Evolutionary conservation across 352 stramenopile species (phyloP).

Genomic region (Phytophthora multivora): DNA sequence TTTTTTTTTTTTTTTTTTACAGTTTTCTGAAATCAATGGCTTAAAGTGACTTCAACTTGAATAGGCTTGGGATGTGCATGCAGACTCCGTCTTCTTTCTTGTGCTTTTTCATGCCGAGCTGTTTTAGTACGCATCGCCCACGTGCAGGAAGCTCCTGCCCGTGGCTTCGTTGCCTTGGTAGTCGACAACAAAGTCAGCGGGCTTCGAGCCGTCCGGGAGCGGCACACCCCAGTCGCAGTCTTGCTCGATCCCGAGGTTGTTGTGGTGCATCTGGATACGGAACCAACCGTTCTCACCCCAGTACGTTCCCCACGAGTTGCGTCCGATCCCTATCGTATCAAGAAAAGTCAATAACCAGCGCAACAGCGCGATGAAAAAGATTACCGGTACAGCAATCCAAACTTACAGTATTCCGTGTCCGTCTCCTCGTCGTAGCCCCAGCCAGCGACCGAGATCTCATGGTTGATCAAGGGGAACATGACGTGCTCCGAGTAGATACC

Average conservation of each 20-base stretch:
- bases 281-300: constrained; percentile 95
- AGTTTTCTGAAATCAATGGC: constrained; percentile 7
- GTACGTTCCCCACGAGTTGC: constrained; percentile 93
- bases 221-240: constrained; percentile 91
- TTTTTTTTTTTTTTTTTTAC: constrained; percentile 3
- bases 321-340: constrained; percentile 71
- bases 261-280: constrained; percentile 89
- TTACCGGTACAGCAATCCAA: background rate
- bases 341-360: constrained; percentile 5
- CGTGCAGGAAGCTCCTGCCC: constrained; percentile 23
- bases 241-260: constrained; percentile 90
- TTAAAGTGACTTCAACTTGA: constrained; percentile 5
- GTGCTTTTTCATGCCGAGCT: background rate
- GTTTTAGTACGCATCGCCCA: constrained; percentile 16
- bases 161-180: constrained; percentile 28
- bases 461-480: constrained; percentile 85
- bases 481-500: constrained; percentile 87
- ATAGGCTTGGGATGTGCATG: constrained; percentile 7
- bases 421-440: constrained; percentile 89
- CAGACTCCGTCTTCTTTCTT: background rate
- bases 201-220: constrained; percentile 80
- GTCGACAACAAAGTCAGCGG: constrained; percentile 44
- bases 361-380: background rate
- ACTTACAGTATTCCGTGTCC: constrained; percentile 89
- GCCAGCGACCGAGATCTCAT: constrained; percentile 90